Evolutionary conservation across 1,284 basidiomycete species (phyloP), one percentile per base, ranked within the genome.

Genomic region (Puccinia triticina): DNA sequence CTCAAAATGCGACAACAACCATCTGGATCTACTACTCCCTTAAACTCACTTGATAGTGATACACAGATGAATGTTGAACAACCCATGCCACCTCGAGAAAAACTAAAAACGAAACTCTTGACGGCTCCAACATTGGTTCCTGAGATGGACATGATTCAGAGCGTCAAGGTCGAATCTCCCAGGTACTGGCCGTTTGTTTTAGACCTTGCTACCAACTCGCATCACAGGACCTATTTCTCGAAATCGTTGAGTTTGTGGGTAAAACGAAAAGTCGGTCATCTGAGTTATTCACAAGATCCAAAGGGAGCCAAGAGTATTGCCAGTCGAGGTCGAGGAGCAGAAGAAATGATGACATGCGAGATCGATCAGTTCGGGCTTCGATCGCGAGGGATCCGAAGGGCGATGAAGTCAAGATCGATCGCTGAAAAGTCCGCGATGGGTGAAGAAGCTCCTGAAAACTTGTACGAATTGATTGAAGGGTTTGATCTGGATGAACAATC

Each of bases 101-200:
- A 61, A 46, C 37, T 55, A 18, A 73, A 73, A 73, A 53, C 67
- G 32, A 91, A 92, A 7, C 92, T 93, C 84, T 89, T 96, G 73
- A 94, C 96, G 82, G 93, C 94, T 0, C 96, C 96, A 0, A 95
- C 96, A 0, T 90, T 98, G 8, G 92, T 98, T 77, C 94, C 95
- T 0, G 92, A 95, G 83, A 90, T 97, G 83, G 91, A 93, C 85
- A 91, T 90, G 74, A 88, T 98, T 21, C 88, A 91, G 64, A 92
- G 92, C 0, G 92, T 98, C 84, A 90, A 92, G 74, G 91, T 95
- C 55, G 95, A 96, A 85, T 96, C 94, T 0, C 94, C 94, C 8
- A 91, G 96, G 16, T 98, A 99, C 87, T 98, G 95, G 93, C 93
- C 94, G 0, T 93, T 95, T 87, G 91, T 92, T 82, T 90, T 96